Evolutionary conservation across 208 protist species (phyloP).

Genomic region (Crithidia expoeki): DNA sequence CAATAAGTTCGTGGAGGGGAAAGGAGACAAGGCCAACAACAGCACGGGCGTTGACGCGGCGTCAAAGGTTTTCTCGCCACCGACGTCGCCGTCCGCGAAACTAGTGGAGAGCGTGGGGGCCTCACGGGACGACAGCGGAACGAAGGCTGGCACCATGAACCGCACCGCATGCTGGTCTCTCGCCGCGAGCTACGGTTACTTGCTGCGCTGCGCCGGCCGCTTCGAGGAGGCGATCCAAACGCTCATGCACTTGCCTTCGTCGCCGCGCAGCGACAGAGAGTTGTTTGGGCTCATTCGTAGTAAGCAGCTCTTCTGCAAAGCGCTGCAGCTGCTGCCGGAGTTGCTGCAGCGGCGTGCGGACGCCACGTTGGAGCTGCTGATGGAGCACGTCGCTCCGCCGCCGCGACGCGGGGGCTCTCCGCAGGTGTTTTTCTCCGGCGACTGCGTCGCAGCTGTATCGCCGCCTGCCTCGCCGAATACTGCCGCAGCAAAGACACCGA

Average conservation of each 20-base stretch:
- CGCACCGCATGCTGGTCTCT: conserved; percentile 46
- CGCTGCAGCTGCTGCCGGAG: conserved; percentile 52
- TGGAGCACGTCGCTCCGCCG: conserved; percentile 40
- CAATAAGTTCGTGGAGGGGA: neutral
- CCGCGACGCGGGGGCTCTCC: neutral
- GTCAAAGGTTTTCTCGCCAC: neutral
- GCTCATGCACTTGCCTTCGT: conserved; percentile 51
- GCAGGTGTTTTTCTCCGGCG: neutral
- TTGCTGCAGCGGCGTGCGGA: conserved; percentile 58
- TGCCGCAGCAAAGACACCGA: neutral
- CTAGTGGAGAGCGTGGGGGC: neutral
- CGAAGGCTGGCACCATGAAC: conserved; percentile 6
- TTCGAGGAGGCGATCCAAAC: conserved; percentile 71
- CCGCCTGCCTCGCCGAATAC: conserved; percentile 3
- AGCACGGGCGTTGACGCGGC: neutral
- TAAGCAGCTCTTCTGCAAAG: conserved; percentile 40
- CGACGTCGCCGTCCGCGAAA: neutral
- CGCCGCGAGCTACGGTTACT: conserved; percentile 54
- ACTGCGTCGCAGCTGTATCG: neutral
- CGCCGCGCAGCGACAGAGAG: conserved; percentile 28
- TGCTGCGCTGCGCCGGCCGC: conserved; percentile 48
- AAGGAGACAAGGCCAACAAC: neutral
- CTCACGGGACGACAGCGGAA: neutral
- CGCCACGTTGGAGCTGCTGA: conserved; percentile 53
- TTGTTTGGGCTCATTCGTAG: conserved; percentile 33